Base-by-base conservation (phyloP, 1,139 yeast genomes). In the Hyphopichia khmerensis region DNA sequence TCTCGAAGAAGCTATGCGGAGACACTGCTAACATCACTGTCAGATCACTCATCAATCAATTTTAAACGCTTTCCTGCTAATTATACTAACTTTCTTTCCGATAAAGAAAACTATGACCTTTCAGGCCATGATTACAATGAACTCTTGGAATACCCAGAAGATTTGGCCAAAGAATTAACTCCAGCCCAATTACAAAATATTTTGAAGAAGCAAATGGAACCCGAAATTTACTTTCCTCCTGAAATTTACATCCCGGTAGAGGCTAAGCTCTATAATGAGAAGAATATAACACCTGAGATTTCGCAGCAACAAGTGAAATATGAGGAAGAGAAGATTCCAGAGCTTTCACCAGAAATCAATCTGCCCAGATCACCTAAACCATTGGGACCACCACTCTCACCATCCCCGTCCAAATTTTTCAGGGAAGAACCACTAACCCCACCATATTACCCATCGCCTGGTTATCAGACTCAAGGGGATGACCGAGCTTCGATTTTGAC, bases 151-250 rank as follows among this genome's bases (percentile, higher is more conserved):
- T 70, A 66, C 43, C 65, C 69, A 3, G 72, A 67, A 42, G 56
- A 57, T 37, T 55, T 68, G 38, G 59, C 55, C 38, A 64, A 62
- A 46, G 69, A 55, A 37, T 56, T 65, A 30, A 68, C 72, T 0
- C 73, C 73, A 1, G 72, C 72, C 0, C 66, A 68, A 46, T 52
- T 67, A 38, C 65, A 62, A 41, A 46, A 55, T 24, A 46, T 67
- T 18, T 63, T 58, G 35, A 53, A 54, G n/a, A 21, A 23, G 6
- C 36, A 14, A 26, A 40, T 39, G 16, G 36, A 23, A 8, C 18
- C 36, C 3, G 36, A 21, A 3, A n/a, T 34, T 15, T 21, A 27
- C 15, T 4, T n/a, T 14, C 36, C 23, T 10, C 11, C 26, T 9
- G 36, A 21, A 10, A 16, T 15, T 4, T 13, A 30, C 15, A 23